These are phyloP conservation scores for Tylopilus sp. DNA, from an alignment of 1,284 basidiomycete species.

Conservation along the genomic window DNA sequence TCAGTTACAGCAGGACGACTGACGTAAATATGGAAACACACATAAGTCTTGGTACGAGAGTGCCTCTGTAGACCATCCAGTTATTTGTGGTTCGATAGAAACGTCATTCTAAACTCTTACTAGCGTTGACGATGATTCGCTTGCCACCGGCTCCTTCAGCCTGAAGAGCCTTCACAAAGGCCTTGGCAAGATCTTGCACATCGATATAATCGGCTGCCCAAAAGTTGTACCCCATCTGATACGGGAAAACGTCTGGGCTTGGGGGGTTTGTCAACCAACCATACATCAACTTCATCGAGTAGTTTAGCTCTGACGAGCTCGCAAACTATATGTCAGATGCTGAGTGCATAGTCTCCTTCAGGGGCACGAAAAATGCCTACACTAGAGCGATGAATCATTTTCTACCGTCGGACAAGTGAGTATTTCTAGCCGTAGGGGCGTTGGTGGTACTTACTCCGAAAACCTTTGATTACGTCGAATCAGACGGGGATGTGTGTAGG, in stretches of 20 bases:
- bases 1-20: background rate
- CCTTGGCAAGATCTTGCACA: constrained; percentile 8
- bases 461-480: background rate
- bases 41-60: constrained; percentile 10
- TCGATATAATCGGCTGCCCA: constrained; percentile 15
- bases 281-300: constrained; percentile 12
- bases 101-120: background rate
- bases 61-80: background rate
- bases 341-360: background rate
- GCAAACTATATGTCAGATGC: background rate
- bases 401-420: constrained; percentile 2
- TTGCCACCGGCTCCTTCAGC: constrained; percentile 7
- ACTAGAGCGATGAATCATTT: constrained; percentile 12
- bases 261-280: constrained; percentile 12
- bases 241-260: constrained; percentile 6
- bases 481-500: background rate
- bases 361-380: background rate
- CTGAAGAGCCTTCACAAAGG: constrained; percentile 4
- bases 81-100: background rate
- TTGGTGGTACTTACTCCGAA: constrained; percentile 6
- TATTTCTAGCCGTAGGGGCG: background rate
- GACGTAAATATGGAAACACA: background rate
- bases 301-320: constrained; percentile 2
- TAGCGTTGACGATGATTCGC: constrained; percentile 13
- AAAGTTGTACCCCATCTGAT: constrained; percentile 13